Conservation (phyloP, 2,329 filamentous ascomycete species). For the Aschersonia sp. region DNA sequence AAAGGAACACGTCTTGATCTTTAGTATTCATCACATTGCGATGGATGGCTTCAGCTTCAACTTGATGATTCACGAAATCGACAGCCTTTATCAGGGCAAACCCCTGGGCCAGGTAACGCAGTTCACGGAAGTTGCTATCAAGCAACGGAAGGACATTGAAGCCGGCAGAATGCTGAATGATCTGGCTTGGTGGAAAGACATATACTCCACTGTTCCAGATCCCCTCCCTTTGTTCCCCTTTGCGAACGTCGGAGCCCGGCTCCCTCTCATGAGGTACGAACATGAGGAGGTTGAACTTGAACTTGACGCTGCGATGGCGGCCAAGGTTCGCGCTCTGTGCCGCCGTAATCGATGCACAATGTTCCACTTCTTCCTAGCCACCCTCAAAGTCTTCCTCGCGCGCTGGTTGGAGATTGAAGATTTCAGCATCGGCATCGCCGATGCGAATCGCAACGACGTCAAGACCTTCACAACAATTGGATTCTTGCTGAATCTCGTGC, state of each 20-base stretch:
- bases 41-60: slow-evolving; percentile 25
- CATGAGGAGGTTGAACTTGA: slow-evolving; percentile 5
- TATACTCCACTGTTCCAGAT: not conserved
- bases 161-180: not conserved
- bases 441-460: slow-evolving; percentile 25
- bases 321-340: slow-evolving; percentile 6
- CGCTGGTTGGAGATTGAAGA: slow-evolving; percentile 18
- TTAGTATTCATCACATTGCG: slow-evolving; percentile 32
- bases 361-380: slow-evolving; percentile 32
- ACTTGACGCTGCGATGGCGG: slow-evolving; percentile 8
- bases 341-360: slow-evolving; percentile 7
- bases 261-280: slow-evolving; percentile 5
- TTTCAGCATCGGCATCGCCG: slow-evolving; percentile 31
- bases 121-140: not conserved
- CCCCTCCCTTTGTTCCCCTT: slow-evolving; percentile 19
- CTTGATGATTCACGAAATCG: not conserved
- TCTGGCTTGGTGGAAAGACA: not conserved
- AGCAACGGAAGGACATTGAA: not conserved
- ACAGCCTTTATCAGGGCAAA: not conserved
- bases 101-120: not conserved
- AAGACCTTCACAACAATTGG: slow-evolving; percentile 23
- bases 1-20: slow-evolving; percentile 21
- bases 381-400: slow-evolving; percentile 21
- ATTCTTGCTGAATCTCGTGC: slow-evolving; percentile 31
- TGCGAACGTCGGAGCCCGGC: slow-evolving; percentile 3